These are phyloP conservation scores for Mycena haematopus DNA, from an alignment of 768 basidiomycete genomes.

Conservation along the genomic window DNA sequence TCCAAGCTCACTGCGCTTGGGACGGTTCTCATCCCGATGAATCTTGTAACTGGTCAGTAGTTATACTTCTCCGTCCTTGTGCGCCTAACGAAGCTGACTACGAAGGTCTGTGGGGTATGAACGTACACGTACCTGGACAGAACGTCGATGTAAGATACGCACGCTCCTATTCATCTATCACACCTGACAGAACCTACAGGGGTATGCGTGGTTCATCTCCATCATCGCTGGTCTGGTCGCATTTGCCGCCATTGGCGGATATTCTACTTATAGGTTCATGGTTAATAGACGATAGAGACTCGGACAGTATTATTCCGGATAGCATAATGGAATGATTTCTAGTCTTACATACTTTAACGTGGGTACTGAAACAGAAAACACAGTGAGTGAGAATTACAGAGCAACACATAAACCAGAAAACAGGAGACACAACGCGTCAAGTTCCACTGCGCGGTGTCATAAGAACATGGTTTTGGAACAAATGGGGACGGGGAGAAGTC, in stretches of 20 bases:
- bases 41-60: constrained; percentile 86
- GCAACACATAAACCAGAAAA: constrained; percentile 9
- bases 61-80: neutral
- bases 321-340: constrained; percentile 16
- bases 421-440: neutral
- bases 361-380: constrained; percentile 20
- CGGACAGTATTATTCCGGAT: constrained; percentile 23
- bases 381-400: constrained; percentile 14
- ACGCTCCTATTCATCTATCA: constrained; percentile 17
- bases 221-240: constrained; percentile 83
- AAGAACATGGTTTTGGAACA: constrained; percentile 22
- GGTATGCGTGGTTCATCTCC: constrained; percentile 84
- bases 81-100: constrained; percentile 1
- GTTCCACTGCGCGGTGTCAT: constrained; percentile 5
- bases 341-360: constrained; percentile 18
- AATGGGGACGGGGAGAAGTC: constrained; percentile 15
- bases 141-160: constrained; percentile 50
- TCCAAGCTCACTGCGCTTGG: constrained; percentile 97
- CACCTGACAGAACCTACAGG: constrained; percentile 35
- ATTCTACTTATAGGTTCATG: constrained; percentile 82
- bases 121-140: constrained; percentile 95
- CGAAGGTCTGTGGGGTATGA: constrained; percentile 95
- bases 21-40: constrained; percentile 97
- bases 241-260: constrained; percentile 84
- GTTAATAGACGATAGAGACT: constrained; percentile 41